Evolutionary conservation across 495 filamentous ascomycete genomes (phyloP).

Genomic region (Penicillium soppii): DNA sequence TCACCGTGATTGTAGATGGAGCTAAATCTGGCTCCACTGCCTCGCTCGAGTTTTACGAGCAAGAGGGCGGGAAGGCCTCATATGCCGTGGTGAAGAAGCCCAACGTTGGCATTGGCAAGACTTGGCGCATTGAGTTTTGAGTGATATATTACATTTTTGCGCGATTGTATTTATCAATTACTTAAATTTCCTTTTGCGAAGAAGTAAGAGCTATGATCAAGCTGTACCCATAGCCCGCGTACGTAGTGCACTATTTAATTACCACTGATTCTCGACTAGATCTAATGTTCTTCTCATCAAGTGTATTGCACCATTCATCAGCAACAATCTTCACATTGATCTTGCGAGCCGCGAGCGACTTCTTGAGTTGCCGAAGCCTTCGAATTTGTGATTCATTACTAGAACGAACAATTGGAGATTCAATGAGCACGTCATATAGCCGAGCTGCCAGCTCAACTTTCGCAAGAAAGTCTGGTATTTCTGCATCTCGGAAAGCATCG

Average conservation of each 20-base stretch:
- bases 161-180: conserved; percentile 16
- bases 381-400: background rate
- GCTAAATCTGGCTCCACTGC: conserved; percentile 55
- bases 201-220: no score
- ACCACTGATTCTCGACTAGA: no score
- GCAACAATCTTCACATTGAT: background rate
- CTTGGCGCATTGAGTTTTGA: conserved; percentile 77
- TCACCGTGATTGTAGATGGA: conserved; percentile 68
- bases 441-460: background rate
- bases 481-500: background rate
- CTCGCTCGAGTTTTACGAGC: conserved; percentile 59
- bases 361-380: background rate
- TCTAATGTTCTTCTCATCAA: no score
- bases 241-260: no score
- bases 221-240: no score
- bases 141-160: background rate
- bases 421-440: background rate
- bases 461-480: background rate
- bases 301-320: background rate
- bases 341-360: background rate
- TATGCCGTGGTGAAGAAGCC: conserved; percentile 84
- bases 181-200: conserved; percentile 5
- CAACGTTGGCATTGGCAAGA: conserved; percentile 69
- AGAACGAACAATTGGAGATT: background rate
- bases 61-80: conserved; percentile 59